Conservation (phyloP, 2,329 filamentous ascomycete genomes). For the Scopulariopsis brevicaulis region DNA sequence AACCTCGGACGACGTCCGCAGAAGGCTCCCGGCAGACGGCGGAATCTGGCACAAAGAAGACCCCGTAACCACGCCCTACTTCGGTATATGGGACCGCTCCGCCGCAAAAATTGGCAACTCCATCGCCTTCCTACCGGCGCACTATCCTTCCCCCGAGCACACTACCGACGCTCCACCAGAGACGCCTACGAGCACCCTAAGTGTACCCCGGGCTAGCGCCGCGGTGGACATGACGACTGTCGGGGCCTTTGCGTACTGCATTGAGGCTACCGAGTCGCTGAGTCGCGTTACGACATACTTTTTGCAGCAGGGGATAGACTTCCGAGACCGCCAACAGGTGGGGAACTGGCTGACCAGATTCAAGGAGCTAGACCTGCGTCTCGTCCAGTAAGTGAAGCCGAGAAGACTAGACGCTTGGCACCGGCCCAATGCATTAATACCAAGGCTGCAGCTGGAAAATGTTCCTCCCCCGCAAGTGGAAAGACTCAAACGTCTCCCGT, state of each 20-base stretch:
- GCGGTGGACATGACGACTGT: constrained; percentile 22
- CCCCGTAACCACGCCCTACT: constrained; percentile 26
- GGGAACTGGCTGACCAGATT: constrained; percentile 31
- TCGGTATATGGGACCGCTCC: constrained; percentile 31
- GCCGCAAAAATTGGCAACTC: constrained; percentile 24
- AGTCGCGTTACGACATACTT: constrained; percentile 32
- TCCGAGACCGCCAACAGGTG: constrained; percentile 24
- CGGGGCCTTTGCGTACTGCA: constrained; percentile 32
- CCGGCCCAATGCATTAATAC: not conserved
- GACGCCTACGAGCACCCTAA: constrained; percentile 2
- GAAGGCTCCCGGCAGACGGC: constrained; percentile 23
- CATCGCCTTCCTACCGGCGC: constrained; percentile 22
- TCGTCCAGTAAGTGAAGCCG: constrained; percentile 22
- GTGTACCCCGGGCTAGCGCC: not conserved
- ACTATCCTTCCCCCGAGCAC: constrained; percentile 15
- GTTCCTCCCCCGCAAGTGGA: constrained; percentile 29
- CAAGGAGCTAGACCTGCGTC: constrained; percentile 32
- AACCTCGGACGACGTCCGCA: constrained; percentile 17
- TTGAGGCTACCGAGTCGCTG: constrained; percentile 33
- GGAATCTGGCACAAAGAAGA: constrained; percentile 25
- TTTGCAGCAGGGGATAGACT: constrained; percentile 28
- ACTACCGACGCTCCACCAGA: constrained; percentile 7
- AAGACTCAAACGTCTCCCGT: constrained; percentile 18
- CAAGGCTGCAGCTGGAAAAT: constrained; percentile 24
- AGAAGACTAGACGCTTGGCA: no score